These are phyloP conservation scores for Diaporthe sp. DNA, from an alignment of 2,329 filamentous ascomycete genomes.

Conservation along the genomic window DNA sequence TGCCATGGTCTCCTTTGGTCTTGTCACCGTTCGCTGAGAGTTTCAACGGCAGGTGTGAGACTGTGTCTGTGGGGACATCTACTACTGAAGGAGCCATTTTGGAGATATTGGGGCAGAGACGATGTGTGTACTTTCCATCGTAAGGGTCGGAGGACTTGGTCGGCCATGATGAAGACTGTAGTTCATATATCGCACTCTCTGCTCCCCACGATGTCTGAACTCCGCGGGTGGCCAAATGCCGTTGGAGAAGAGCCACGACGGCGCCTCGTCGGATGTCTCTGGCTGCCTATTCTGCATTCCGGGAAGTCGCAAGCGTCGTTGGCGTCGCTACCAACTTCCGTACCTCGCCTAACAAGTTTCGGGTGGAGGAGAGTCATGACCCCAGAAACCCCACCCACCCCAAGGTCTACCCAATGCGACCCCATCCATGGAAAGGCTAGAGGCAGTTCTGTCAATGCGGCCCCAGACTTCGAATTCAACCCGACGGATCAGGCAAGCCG, in stretches of 20 bases:
- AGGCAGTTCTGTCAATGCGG: slow-evolving; percentile 6
- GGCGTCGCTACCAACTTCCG: neutral
- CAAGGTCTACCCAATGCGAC: slow-evolving; percentile 1
- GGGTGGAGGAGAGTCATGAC: slow-evolving; percentile 27
- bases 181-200: slow-evolving; percentile 7
- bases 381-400: slow-evolving; percentile 8
- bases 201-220: neutral
- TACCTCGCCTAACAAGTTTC: neutral
- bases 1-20: neutral
- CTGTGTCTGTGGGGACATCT: slow-evolving; percentile 14
- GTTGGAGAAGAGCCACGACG: slow-evolving; percentile 10
- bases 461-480: slow-evolving; percentile 1
- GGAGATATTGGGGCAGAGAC: neutral
- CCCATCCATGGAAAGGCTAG: neutral
- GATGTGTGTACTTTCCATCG: neutral
- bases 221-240: slow-evolving; percentile 11
- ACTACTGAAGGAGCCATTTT: slow-evolving; percentile 18
- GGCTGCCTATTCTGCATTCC: neutral
- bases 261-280: neutral
- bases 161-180: neutral
- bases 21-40: slow-evolving; percentile 17
- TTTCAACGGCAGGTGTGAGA: slow-evolving; percentile 23
- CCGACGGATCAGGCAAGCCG: slow-evolving; percentile 25
- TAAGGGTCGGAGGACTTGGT: neutral
- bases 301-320: neutral